Base-by-base conservation (phyloP, 2,329 filamentous ascomycete species). In the Botrytis byssoidea region DNA sequence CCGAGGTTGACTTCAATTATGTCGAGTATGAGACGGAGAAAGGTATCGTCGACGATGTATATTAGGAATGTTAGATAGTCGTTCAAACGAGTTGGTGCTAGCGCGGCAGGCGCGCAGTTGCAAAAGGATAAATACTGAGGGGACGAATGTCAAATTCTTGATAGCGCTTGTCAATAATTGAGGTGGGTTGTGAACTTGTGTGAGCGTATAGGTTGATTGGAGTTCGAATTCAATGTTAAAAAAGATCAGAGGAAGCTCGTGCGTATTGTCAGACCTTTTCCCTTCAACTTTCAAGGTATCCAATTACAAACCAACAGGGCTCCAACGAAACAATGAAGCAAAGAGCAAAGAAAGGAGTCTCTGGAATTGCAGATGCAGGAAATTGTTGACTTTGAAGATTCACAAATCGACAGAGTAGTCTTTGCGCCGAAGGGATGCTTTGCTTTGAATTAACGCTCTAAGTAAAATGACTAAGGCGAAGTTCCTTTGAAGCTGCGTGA, bases 171-270 rank as follows among this genome's bases (percentile, higher is more conserved):
- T 44, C n/a, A 55, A 61, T 51, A 42, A 57, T 55, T 51, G 46
- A 32, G 35, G 44, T 57, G 57, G 48, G 44, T 59, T 44, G 40
- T 46, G 72, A 55, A 55, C n/a, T 57, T 57, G n/a, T 32, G 14
- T 69, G 44, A 32, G 25, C 42, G 60, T 60, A 67, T 40, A 46
- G 57, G 64, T 72, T 64, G 63, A 57, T 69, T 57, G 61, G 51
- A 40, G 55, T 46, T 35, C 29, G 64, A 68, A 68, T 57, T 25
- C 63, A 65, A 66, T 32, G 42, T 55, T 71, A 22, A 59, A 59
- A 70, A 64, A 72, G 61, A 72, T 67, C 61, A 29, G 70, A 72
- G 57, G 48, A 68, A 72, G 70, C 70, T 72, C 70, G 70, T 68
- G 70, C 70, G 70, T 72, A 59, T 59, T 64, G 37, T 55, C n/a